These are phyloP conservation scores for Yamadazyma sp. DNA, from an alignment of 805 yeast genomes.

Conservation along the genomic window DNA sequence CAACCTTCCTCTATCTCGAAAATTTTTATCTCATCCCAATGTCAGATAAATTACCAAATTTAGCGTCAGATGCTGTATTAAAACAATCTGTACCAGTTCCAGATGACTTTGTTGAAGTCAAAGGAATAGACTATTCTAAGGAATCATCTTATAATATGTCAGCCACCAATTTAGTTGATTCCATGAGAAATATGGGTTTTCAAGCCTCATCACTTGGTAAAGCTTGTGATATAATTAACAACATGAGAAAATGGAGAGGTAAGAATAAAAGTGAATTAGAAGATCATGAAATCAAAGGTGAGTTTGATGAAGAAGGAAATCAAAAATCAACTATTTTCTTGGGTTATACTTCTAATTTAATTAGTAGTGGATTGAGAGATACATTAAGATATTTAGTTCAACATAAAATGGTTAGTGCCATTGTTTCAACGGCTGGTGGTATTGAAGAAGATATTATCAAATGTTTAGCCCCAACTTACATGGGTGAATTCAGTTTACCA, in stretches of 20 bases:
- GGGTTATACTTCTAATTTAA: constrained; percentile 96
- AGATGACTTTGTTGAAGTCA: constrained; percentile 69
- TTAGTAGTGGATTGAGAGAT: constrained; percentile 91
- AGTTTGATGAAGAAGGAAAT: constrained; percentile 70
- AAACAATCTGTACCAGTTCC: constrained; percentile 86
- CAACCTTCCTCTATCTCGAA: no score
- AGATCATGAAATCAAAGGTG: constrained; percentile 66
- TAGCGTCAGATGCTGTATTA: constrained; percentile 89
- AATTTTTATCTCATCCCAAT: no score
- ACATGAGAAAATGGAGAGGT: constrained; percentile 95
- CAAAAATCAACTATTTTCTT: constrained; percentile 89
- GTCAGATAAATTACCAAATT: constrained; percentile 55
- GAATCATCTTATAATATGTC: constrained; percentile 71
- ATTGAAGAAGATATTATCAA: constrained; percentile 96
- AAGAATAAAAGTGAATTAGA: constrained; percentile 62
- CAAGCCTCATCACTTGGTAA: constrained; percentile 85
- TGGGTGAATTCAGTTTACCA: constrained; percentile 84
- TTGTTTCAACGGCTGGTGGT: constrained; percentile 98
- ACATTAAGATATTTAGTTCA: constrained; percentile 87
- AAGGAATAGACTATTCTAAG: constrained; percentile 86
- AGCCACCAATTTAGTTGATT: constrained; percentile 72
- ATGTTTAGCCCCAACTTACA: constrained; percentile 91
- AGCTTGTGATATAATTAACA: constrained; percentile 89
- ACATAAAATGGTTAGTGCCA: constrained; percentile 89
- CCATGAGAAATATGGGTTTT: constrained; percentile 96